Conservation (phyloP, 2,329 filamentous ascomycete species). For the Apiospora phragmitis region DNA sequence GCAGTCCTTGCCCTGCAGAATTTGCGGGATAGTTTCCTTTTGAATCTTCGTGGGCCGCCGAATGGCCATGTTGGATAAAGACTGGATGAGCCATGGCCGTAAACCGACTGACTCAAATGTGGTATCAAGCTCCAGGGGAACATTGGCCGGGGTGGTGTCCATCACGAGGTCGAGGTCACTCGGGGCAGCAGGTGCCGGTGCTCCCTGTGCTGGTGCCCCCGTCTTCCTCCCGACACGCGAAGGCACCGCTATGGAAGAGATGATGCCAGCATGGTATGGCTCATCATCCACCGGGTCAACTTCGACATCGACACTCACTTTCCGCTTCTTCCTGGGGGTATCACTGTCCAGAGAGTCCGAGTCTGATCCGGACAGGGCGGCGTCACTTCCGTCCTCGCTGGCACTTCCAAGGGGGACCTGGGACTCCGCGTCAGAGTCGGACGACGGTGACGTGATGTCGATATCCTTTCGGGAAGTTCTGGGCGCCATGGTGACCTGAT, state of each 20-base stretch:
- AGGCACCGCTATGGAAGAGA: constrained; percentile 50
- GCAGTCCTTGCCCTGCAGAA: constrained; percentile 86
- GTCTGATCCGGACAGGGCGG: constrained; percentile 26
- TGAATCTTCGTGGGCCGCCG: constrained; percentile 90
- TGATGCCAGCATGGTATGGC: constrained; percentile 33
- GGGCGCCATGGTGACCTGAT: not conserved
- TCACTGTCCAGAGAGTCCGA: constrained; percentile 50
- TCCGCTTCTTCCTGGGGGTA: constrained; percentile 38
- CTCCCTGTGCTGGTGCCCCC: constrained; percentile 14
- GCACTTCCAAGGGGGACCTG: not conserved
- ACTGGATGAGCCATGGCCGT: constrained; percentile 84
- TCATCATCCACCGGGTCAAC: constrained; percentile 35
- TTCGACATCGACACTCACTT: constrained; percentile 25
- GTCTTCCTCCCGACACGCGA: constrained; percentile 51
- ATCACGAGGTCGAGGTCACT: constrained; percentile 27
- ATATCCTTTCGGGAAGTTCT: not conserved
- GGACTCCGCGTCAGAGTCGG: constrained; percentile 23
- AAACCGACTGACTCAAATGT: constrained; percentile 75
- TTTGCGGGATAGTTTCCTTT: constrained; percentile 87
- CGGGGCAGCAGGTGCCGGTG: constrained; percentile 20
- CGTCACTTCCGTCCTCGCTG: constrained; percentile 15
- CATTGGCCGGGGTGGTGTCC: constrained; percentile 29
- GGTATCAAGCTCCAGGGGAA: constrained; percentile 55
- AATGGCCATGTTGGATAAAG: constrained; percentile 76
- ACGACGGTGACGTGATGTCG: not conserved